Evolutionary conservation across 1,139 yeast species (phyloP).

Genomic region (Nadsonia commutata): DNA sequence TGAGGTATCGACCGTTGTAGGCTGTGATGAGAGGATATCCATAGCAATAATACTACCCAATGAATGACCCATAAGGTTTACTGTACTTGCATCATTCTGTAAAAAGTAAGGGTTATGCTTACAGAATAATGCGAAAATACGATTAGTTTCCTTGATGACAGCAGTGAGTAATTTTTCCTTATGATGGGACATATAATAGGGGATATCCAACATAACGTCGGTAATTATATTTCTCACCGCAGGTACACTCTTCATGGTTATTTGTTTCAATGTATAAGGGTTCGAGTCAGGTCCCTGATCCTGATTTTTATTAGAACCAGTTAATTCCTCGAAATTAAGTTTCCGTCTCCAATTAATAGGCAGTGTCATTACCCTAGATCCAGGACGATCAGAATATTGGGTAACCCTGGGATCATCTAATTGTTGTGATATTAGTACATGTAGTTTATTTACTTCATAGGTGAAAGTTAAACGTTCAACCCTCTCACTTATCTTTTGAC

Average conservation of each 20-base stretch:
- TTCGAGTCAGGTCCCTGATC: constrained; percentile 10
- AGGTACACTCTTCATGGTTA: constrained; percentile 69
- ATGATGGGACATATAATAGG: constrained; percentile 72
- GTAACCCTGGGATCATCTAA: constrained; percentile 16
- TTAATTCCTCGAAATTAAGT: constrained; percentile 20
- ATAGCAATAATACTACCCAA: constrained; percentile 76
- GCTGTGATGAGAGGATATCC: constrained; percentile 57
- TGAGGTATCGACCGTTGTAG: constrained; percentile 16
- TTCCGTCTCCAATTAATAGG: constrained; percentile 30
- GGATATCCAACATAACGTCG: constrained; percentile 74
- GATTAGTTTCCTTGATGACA: constrained; percentile 58
- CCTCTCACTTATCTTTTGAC: constrained; percentile 70
- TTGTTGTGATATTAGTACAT: constrained; percentile 27
- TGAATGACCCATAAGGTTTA: constrained; percentile 81
- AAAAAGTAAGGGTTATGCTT: constrained; percentile 53
- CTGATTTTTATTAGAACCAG: constrained; percentile 10
- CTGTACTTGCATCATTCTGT: constrained; percentile 38
- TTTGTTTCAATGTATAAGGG: constrained; percentile 48
- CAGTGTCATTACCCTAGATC: constrained; percentile 20
- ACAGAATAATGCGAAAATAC: constrained; percentile 44
- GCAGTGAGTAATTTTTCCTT: constrained; percentile 45
- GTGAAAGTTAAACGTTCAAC: constrained; percentile 77
- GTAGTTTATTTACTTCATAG: constrained; percentile 62
- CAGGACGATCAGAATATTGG: constrained; percentile 13
- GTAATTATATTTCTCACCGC: constrained; percentile 68